Conservation (phyloP, 1,139 yeast species). For the Arxiozyma slooffiae region DNA sequence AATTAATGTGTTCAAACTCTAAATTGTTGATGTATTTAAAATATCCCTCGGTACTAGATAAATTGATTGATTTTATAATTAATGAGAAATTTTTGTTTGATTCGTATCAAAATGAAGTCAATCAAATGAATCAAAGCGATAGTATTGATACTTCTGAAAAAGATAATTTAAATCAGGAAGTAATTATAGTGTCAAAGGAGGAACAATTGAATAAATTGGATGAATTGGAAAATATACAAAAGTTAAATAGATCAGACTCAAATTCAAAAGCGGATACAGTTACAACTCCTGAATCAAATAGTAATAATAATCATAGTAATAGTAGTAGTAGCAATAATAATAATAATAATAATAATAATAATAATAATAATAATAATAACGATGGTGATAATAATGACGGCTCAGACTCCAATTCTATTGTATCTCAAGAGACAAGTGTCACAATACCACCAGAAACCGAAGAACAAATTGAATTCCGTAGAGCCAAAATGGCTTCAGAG, state of each 20-base stretch:
- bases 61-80: constrained; percentile 60
- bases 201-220: constrained; percentile 2
- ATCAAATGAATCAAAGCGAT: neutral
- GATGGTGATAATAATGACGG: neutral
- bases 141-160: neutral
- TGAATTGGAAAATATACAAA: neutral
- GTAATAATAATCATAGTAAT: too few relatives aligned
- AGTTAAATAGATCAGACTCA: neutral
- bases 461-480: constrained; percentile 50
- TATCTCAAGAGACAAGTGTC: constrained; percentile 28
- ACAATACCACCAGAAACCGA: constrained; percentile 34
- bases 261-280: neutral
- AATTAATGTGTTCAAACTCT: constrained; percentile 70
- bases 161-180: constrained; percentile 6
- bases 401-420: constrained; percentile 6
- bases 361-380: neutral
- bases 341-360: too few relatives aligned
- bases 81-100: constrained; percentile 29
- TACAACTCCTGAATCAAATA: too few relatives aligned
- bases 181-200: constrained; percentile 5
- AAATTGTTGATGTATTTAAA: constrained; percentile 70
- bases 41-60: constrained; percentile 54
- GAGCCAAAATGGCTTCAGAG: constrained; percentile 84
- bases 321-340: neutral
- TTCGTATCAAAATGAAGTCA: constrained; percentile 1